Evolutionary conservation across 441 rosid genomes (phyloP).

Genomic region (Bruguiera hainesii): DNA sequence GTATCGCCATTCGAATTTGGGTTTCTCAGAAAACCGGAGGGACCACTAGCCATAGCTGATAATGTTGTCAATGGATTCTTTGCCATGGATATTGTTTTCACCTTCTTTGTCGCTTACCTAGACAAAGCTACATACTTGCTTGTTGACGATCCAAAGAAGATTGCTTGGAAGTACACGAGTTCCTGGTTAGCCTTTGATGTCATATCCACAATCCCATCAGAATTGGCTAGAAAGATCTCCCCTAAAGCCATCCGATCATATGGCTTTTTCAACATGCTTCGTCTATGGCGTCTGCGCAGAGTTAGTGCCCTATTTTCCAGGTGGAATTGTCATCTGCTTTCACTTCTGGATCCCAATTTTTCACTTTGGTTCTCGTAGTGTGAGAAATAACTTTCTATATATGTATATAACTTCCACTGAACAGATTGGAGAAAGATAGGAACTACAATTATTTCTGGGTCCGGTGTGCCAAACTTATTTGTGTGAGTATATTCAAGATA

Average conservation of each 20-base stretch:
- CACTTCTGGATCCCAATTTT: not conserved
- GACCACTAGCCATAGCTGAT: conserved; percentile 56
- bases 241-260: conserved; percentile 47
- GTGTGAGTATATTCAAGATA: conserved; percentile 45
- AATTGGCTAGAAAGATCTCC: conserved; percentile 54
- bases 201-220: conserved; percentile 70
- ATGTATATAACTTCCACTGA: conserved; percentile 4
- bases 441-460: conserved; percentile 81
- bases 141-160: conserved; percentile 58
- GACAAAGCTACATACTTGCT: conserved; percentile 67
- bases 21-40: conserved; percentile 50
- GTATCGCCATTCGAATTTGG: conserved; percentile 85
- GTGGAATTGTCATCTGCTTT: conserved; percentile 22
- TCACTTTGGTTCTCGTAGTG: not conserved
- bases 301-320: conserved; percentile 80
- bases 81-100: conserved; percentile 64
- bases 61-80: conserved; percentile 84
- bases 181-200: conserved; percentile 72
- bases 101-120: conserved; percentile 84
- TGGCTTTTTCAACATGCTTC: conserved; percentile 84
- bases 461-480: conserved; percentile 74
- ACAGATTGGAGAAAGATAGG: conserved; percentile 83
- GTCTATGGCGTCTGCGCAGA: conserved; percentile 93
- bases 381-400: not conserved
- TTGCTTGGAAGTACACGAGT: conserved; percentile 67